Evolutionary conservation across 106 monocot genomes (phyloP).

Genomic region (Platanthera guangdongensis): DNA sequence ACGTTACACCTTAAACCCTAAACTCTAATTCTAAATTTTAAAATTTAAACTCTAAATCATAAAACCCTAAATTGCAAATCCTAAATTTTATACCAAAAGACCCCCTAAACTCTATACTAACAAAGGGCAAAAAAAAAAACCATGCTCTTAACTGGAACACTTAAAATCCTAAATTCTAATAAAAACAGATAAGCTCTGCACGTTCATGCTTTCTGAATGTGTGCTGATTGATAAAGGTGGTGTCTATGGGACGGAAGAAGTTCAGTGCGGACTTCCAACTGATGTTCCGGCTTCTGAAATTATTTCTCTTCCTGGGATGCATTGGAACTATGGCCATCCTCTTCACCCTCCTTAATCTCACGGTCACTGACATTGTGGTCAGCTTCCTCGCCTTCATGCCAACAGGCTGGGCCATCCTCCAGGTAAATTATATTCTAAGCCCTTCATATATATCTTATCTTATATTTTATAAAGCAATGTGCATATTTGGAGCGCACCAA

Average conservation of each 20-base stretch:
- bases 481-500: no score
- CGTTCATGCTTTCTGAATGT: neutral
- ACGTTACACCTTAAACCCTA: no score
- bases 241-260: slow-evolving; percentile 93
- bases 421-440: slow-evolving; percentile 26
- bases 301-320: slow-evolving; percentile 71
- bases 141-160: no score
- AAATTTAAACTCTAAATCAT: no score
- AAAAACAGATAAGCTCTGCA: no score
- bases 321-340: slow-evolving; percentile 61
- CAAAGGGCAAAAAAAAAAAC: no score
- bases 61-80: no score
- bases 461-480: no score
- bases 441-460: no score
- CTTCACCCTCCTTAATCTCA: slow-evolving; percentile 63
- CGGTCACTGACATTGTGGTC: slow-evolving; percentile 65
- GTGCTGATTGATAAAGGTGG: slow-evolving; percentile 42
- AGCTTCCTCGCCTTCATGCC: slow-evolving; percentile 90
- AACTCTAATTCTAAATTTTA: no score
- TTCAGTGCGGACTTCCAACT: slow-evolving; percentile 97
- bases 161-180: neutral
- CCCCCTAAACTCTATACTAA: no score
- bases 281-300: slow-evolving; percentile 87
- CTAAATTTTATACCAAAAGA: no score
- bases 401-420: slow-evolving; percentile 93